Conservation (phyloP, 2,329 filamentous ascomycete genomes). For the Coniochaeta sp. region DNA sequence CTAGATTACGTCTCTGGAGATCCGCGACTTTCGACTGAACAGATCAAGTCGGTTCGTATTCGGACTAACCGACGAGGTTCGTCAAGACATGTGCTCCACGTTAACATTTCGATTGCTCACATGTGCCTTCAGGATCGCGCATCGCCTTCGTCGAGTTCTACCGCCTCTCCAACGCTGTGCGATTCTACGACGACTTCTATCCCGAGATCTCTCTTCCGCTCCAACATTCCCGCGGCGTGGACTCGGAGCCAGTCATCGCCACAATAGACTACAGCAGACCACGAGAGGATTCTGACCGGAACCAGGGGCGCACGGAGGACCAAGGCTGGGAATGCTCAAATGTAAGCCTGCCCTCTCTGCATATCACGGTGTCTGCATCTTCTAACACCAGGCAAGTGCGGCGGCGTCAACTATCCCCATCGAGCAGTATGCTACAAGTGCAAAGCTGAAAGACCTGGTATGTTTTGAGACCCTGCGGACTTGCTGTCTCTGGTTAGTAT, state of each 20-base stretch:
- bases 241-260: slow-evolving; percentile 20
- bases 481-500: background rate
- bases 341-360: slow-evolving; percentile 15
- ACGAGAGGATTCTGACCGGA: slow-evolving; percentile 22
- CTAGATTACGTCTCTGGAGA: slow-evolving; percentile 15
- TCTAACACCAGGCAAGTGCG: slow-evolving; percentile 32
- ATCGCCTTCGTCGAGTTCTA: slow-evolving; percentile 34
- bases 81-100: slow-evolving; percentile 2
- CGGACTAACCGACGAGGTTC: background rate
- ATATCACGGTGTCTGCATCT: background rate
- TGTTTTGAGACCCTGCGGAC: slow-evolving; percentile 11
- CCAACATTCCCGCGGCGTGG: slow-evolving; percentile 18
- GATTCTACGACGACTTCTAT: slow-evolving; percentile 29
- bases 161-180: slow-evolving; percentile 27
- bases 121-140: slow-evolving; percentile 13
- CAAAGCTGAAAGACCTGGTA: slow-evolving; percentile 44
- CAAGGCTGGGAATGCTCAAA: slow-evolving; percentile 32
- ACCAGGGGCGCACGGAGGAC: slow-evolving; percentile 12
- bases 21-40: slow-evolving; percentile 14
- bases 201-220: slow-evolving; percentile 26
- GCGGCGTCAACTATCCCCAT: slow-evolving; percentile 48
- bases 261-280: slow-evolving; percentile 27
- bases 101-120: slow-evolving; percentile 6
- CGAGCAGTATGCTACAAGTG: slow-evolving; percentile 52
- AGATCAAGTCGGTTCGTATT: slow-evolving; percentile 5